A percentile compares a stretch with the other conserved stretches of the same genome.
Evolutionary conservation across 2,329 filamentous ascomycete species (phyloP).

Genomic region (Samsoniella hepiali): DNA sequence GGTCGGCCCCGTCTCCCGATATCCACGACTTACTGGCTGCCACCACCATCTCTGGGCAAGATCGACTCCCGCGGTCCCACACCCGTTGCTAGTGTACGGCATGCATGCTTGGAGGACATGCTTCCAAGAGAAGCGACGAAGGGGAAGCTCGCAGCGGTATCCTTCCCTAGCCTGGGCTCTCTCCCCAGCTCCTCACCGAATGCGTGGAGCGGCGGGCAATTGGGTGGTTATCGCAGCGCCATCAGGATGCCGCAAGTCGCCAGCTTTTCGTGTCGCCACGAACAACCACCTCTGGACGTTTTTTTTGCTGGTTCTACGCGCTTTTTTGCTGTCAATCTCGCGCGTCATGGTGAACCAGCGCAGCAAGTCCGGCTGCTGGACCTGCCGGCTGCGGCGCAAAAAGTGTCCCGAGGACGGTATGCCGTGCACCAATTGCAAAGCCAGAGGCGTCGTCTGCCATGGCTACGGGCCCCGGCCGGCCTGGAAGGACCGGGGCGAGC

Average conservation of each 20-base stretch:
- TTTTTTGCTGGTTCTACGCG: too few species aligned
- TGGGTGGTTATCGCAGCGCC: too few species aligned
- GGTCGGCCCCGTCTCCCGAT: too few species aligned
- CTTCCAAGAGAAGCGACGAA: too few species aligned
- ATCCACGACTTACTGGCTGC: too few species aligned
- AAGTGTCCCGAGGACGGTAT: neutral
- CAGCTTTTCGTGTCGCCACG: neutral
- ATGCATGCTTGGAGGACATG: too few species aligned
- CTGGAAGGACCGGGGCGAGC: constrained; percentile 15
- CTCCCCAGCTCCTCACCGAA: too few species aligned
- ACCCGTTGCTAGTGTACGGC: neutral
- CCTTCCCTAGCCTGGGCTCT: too few species aligned
- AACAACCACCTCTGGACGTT: neutral
- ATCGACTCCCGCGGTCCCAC: neutral
- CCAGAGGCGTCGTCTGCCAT: constrained; percentile 1
- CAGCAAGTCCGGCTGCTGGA: constrained; percentile 19
- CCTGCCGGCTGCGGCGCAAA: constrained; percentile 12
- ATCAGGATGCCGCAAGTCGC: too few species aligned
- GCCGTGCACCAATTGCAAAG: constrained; percentile 10
- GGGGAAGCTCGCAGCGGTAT: neutral
- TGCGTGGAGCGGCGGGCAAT: too few species aligned
- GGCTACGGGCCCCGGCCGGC: constrained; percentile 14
- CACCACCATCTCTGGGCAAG: too few species aligned
- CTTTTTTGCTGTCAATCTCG: neutral
- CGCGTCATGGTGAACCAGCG: neutral